These are phyloP conservation scores for Dryadomyces quercus-mongolicae DNA, from an alignment of 2,329 filamentous ascomycete genomes.

Conservation along the genomic window DNA sequence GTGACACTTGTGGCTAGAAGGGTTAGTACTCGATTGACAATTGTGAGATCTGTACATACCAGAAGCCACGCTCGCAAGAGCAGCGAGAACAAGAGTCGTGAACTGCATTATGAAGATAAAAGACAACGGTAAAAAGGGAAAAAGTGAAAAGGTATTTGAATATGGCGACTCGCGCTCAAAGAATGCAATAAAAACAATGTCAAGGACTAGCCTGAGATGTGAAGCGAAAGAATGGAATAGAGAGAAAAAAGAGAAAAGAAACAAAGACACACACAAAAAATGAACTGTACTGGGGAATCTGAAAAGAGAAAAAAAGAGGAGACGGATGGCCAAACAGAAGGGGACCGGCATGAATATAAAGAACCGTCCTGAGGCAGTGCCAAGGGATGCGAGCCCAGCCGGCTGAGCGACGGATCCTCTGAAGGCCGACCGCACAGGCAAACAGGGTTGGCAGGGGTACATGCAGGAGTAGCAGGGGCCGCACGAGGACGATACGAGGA, in stretches of 20 bases:
- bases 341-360: constrained; percentile 28
- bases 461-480: too few species aligned
- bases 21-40: too few species aligned
- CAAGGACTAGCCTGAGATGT: constrained; percentile 36
- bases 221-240: constrained; percentile 15
- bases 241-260: constrained; percentile 11
- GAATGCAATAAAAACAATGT: constrained; percentile 13
- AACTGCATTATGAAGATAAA: constrained; percentile 43
- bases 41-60: constrained; percentile 20
- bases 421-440: too few species aligned
- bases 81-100: constrained; percentile 31
- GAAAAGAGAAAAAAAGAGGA: constrained; percentile 16
- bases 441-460: too few species aligned
- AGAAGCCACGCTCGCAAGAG: constrained; percentile 34
- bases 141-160: constrained; percentile 17
- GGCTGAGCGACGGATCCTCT: too few species aligned
- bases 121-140: too few species aligned
- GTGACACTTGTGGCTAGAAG: constrained; percentile 30
- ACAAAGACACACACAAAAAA: constrained; percentile 10
- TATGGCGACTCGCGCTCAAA: constrained; percentile 31
- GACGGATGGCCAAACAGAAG: constrained; percentile 12
- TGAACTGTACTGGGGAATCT: too few species aligned
- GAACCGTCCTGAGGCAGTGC: neutral
- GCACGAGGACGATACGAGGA: too few species aligned
- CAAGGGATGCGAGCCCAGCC: neutral